Percentiles rank a stretch among this genome's conserved stretches.
phyloP scores from a whole-genome alignment of 2,329 filamentous ascomycete genomes.

The Botryotinia calthae region DNA sequence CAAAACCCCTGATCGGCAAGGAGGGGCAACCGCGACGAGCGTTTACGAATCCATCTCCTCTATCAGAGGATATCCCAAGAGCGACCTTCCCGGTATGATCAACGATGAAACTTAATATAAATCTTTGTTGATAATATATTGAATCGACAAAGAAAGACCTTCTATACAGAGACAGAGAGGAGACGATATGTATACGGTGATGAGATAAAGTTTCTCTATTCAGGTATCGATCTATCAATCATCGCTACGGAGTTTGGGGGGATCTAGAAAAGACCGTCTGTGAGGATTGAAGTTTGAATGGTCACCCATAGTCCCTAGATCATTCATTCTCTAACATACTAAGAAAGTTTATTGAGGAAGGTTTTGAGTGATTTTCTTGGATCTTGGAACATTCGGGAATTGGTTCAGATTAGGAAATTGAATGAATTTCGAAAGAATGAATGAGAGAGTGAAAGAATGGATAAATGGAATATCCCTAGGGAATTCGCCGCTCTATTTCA shows the following conservation, averaged over 20 bases:
- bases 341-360: conserved; percentile 2
- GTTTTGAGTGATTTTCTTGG: neutral
- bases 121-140: neutral
- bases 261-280: neutral
- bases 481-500: neutral
- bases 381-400: neutral
- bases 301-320: neutral
- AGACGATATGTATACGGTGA: neutral
- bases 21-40: neutral
- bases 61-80: neutral
- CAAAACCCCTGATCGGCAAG: conserved; percentile 16
- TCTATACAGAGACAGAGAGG: neutral
- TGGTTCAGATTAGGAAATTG: neutral
- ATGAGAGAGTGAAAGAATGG: neutral
- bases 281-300: neutral
- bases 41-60: neutral
- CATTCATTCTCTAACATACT: neutral
- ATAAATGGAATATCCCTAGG: neutral
- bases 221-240: neutral
- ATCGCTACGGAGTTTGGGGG: neutral
- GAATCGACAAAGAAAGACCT: neutral
- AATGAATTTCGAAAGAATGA: neutral
- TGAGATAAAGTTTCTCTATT: neutral
- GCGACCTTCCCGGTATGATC: neutral
- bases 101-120: neutral